Base-by-base conservation (phyloP, 179 eudicot species). In the Beta lomatogona region DNA sequence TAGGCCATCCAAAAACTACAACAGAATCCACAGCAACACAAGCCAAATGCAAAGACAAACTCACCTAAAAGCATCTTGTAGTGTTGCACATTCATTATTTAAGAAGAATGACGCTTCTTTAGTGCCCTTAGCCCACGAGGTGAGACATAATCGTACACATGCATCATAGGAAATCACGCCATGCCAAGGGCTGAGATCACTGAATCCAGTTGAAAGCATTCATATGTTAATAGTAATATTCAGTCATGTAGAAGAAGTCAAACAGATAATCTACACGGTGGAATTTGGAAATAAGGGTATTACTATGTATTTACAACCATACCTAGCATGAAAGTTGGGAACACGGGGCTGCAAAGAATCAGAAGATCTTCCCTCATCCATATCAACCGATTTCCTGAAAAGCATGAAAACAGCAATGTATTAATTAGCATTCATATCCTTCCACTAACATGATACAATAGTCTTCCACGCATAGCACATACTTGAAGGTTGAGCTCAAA, bases 81-180 rank as follows among this genome's bases (percentile, higher is more conserved):
- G 86, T 45, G 83, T n/a, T 4, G 92, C 94, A 88, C 97, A 91
- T 83, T 95, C 97, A 81, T 88, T 91, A 82, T 90, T 88, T 83
- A 95, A 75, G 85, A 95, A 95, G 66, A 81, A 82, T 14, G 93
- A 92, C 64, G 97, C 93, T 84, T 95, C 97, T 88, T 85, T 85
- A 83, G 90, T 83, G 70, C 93, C 95, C 86, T 88, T 93, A 76
- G 92, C 94, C 93, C 94, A 90, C 59, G 89, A 90, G 78, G 82
- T 89, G 61, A 95, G 97, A 83, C 98, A 95, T 44, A 95, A 88
- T 60, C 98, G 91, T 52, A 93, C 93, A 83, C 98, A 95, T 5
- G 97, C 98, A 73, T 95, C 98, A 84, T 95, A 95, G 14, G 98
- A 85, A 71, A 95, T 87, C 74, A 93, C 91, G 75, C 85, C 89